phyloP scores from a whole-genome alignment of 345 rosid genomes.

The Boechera retrofracta region DNA sequence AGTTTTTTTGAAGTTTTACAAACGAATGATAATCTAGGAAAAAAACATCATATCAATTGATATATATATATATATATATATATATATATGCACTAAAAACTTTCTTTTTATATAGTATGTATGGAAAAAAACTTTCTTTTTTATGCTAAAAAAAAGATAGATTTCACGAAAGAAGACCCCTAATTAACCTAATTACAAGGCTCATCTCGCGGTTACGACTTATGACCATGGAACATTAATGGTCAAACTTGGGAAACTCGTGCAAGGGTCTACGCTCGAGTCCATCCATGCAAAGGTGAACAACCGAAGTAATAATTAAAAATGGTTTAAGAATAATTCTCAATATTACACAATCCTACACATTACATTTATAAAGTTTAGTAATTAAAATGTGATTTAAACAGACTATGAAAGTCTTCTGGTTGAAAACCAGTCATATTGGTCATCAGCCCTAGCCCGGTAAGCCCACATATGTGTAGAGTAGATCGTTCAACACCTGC shows the following conservation, averaged over 20 bases:
- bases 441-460: neutral
- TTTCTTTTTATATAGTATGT: neutral
- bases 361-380: neutral
- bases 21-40: no score
- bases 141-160: neutral
- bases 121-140: neutral
- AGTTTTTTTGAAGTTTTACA: no score
- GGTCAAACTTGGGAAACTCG: neutral
- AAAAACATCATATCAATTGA: no score
- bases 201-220: neutral
- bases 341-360: neutral
- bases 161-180: neutral
- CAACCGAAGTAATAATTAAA: neutral
- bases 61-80: no score
- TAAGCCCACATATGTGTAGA: no score
- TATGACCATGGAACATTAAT: neutral
- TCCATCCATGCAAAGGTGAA: neutral
- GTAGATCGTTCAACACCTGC: no score
- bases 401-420: neutral
- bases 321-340: no score
- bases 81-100: no score
- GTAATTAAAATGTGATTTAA: neutral
- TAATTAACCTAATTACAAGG: neutral
- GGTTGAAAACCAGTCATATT: neutral
- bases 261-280: neutral